These are phyloP conservation scores for Urochloa ruziziensis DNA, from an alignment of 176 grass and related monocot species.

Conservation along the genomic window DNA sequence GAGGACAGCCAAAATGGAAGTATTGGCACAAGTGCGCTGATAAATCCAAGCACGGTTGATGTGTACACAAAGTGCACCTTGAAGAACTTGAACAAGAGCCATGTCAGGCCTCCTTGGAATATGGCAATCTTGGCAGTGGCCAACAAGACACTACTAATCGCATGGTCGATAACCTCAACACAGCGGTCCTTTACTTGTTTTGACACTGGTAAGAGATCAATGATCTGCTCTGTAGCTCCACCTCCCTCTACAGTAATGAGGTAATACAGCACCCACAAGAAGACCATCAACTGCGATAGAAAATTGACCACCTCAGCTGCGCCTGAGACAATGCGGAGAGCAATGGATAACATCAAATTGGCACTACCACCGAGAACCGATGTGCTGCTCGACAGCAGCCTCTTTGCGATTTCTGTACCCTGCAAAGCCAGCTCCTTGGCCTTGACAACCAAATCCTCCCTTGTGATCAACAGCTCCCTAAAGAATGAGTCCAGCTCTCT, in stretches of 20 bases:
- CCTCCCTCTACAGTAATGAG: slow-evolving; percentile 83
- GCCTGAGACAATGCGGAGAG: slow-evolving; percentile 65
- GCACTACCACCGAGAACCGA: slow-evolving; percentile 79
- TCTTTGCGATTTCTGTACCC: slow-evolving; percentile 68
- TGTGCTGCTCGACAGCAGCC: slow-evolving; percentile 67
- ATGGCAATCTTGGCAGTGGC: slow-evolving; percentile 96
- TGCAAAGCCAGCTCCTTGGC: slow-evolving; percentile 83
- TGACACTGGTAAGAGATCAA: slow-evolving; percentile 81
- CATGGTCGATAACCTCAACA: slow-evolving; percentile 90
- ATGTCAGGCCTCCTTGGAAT: slow-evolving; percentile 82
- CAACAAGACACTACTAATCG: slow-evolving; percentile 88
- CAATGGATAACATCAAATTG: slow-evolving; percentile 65
- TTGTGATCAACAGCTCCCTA: slow-evolving; percentile 77
- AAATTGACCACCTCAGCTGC: slow-evolving; percentile 87
- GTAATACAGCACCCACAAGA: slow-evolving; percentile 91
- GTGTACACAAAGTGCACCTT: slow-evolving; percentile 90
- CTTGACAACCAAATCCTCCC: slow-evolving; percentile 81
- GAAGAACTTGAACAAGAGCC: slow-evolving; percentile 88
- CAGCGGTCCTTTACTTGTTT: slow-evolving; percentile 67
- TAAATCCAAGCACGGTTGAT: slow-evolving; percentile 68
- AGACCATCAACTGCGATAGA: slow-evolving; percentile 84
- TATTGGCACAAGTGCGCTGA: slow-evolving; percentile 81
- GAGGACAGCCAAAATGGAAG: slow-evolving; percentile 75
- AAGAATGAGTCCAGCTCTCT: slow-evolving; percentile 71
- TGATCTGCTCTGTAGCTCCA: slow-evolving; percentile 84